Evolutionary conservation across 2,329 filamentous ascomycete species (phyloP).

Genomic region (Sphaerulina populicola): DNA sequence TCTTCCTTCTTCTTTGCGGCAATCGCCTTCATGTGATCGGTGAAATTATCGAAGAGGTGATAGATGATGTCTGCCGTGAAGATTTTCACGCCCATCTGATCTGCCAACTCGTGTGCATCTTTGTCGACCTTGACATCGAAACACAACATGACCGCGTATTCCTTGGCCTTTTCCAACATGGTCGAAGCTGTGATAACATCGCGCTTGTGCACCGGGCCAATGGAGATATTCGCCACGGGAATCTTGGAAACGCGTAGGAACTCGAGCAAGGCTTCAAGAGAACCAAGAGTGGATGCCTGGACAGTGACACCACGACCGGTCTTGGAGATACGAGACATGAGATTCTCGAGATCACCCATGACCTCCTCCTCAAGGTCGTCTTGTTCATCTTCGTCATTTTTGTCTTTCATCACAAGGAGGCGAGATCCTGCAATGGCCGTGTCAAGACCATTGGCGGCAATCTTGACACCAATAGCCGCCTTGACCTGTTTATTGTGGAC

Average conservation of each 20-base stretch:
- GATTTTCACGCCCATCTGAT: slow-evolving; percentile 91
- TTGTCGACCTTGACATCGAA: slow-evolving; percentile 99
- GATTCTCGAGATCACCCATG: slow-evolving; percentile 82
- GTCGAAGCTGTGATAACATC: slow-evolving; percentile 89
- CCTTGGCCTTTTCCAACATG: slow-evolving; percentile 92
- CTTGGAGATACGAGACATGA: slow-evolving; percentile 86
- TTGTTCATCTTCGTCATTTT: slow-evolving; percentile 67
- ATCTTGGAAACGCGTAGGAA: slow-evolving; percentile 96
- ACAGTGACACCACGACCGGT: slow-evolving; percentile 91
- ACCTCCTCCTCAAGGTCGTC: slow-evolving; percentile 95
- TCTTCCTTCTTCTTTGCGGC: slow-evolving; percentile 92
- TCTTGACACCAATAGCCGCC: slow-evolving; percentile 96
- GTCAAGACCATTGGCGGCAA: slow-evolving; percentile 90
- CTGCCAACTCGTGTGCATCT: slow-evolving; percentile 81
- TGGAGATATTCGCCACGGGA: slow-evolving; percentile 92
- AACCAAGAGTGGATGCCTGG: slow-evolving; percentile 93
- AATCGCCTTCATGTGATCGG: slow-evolving; percentile 81
- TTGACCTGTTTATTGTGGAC: slow-evolving; percentile 99
- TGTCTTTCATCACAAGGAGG: slow-evolving; percentile 83
- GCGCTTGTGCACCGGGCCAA: slow-evolving; percentile 94
- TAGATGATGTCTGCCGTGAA: slow-evolving; percentile 99
- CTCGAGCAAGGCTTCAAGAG: slow-evolving; percentile 88
- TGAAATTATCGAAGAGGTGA: slow-evolving; percentile 94
- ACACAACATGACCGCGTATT: slow-evolving; percentile 98
- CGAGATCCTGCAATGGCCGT: slow-evolving; percentile 93